Conservation (phyloP, 495 filamentous ascomycete genomes). For the Polyplosphaeria fusca region DNA sequence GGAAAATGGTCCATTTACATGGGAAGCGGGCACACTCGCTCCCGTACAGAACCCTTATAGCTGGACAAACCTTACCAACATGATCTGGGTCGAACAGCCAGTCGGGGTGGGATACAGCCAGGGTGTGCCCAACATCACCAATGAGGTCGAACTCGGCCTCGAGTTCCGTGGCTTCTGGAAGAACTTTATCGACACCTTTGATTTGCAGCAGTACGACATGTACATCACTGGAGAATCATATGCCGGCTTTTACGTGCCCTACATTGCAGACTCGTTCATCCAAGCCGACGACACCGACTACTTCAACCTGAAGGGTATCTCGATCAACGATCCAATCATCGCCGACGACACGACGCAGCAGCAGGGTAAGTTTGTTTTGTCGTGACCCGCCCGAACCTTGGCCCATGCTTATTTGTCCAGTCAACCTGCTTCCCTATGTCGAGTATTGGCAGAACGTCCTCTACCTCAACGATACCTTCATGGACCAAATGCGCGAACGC, state of each 20-base stretch:
- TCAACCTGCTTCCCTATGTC: conserved; percentile 59
- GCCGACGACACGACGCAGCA: conserved; percentile 49
- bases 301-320: conserved; percentile 63
- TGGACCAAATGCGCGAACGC: conserved; percentile 52
- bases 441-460: conserved; percentile 62
- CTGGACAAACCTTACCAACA: conserved; percentile 73
- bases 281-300: conserved; percentile 63
- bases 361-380: conserved; percentile 45
- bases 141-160: conserved; percentile 61
- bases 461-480: conserved; percentile 64
- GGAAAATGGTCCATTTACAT: conserved; percentile 74
- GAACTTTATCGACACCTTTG: conserved; percentile 67
- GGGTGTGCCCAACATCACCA: conserved; percentile 57
- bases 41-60: conserved; percentile 38
- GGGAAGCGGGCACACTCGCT: conserved; percentile 49
- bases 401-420: conserved; percentile 37
- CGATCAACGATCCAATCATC: conserved; percentile 68
- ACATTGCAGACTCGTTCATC: conserved; percentile 72
- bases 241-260: conserved; percentile 75
- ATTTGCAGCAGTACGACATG: conserved; percentile 58
- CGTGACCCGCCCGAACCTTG: too few species aligned
- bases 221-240: conserved; percentile 52
- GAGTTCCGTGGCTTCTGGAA: conserved; percentile 56
- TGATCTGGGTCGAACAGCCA: conserved; percentile 74
- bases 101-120: conserved; percentile 71